Conservation (phyloP, 495 filamentous ascomycete genomes). For the Penicillium paradoxum region DNA sequence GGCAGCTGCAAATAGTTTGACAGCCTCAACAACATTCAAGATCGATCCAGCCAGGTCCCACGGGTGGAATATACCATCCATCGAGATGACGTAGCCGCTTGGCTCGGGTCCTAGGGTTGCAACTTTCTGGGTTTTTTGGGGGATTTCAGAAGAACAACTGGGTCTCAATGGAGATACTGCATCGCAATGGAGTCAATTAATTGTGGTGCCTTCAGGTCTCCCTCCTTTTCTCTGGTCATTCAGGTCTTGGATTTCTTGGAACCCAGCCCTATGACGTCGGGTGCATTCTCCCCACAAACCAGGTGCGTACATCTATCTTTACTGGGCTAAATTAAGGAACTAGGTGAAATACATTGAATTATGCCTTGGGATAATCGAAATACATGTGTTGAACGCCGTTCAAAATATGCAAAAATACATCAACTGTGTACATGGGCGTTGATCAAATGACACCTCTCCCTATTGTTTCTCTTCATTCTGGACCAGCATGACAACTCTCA, state of each 20-base stretch:
- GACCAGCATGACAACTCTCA: neutral
- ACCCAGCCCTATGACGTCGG: conserved; percentile 4
- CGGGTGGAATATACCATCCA: conserved; percentile 1
- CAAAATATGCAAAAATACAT: too few species aligned
- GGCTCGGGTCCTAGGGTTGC: neutral
- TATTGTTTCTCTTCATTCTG: too few species aligned
- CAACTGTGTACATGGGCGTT: too few species aligned
- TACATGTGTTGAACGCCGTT: too few species aligned
- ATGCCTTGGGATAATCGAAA: too few species aligned
- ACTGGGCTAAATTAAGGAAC: neutral
- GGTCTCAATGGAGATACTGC: neutral
- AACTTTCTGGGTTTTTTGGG: neutral
- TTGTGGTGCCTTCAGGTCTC: neutral
- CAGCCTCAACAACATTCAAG: neutral
- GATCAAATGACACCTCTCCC: too few species aligned
- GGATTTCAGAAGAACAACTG: neutral
- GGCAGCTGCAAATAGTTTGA: neutral
- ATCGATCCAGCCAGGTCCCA: neutral
- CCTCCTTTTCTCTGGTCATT: neutral
- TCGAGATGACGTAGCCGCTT: conserved; percentile 10
- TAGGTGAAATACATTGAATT: too few species aligned
- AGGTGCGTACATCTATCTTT: neutral
- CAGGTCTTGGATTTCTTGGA: neutral
- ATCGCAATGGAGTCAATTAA: neutral
- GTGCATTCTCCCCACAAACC: neutral